Base-by-base conservation (phyloP, 352 stramenopile genomes). In the Phytophthora crassamura region DNA sequence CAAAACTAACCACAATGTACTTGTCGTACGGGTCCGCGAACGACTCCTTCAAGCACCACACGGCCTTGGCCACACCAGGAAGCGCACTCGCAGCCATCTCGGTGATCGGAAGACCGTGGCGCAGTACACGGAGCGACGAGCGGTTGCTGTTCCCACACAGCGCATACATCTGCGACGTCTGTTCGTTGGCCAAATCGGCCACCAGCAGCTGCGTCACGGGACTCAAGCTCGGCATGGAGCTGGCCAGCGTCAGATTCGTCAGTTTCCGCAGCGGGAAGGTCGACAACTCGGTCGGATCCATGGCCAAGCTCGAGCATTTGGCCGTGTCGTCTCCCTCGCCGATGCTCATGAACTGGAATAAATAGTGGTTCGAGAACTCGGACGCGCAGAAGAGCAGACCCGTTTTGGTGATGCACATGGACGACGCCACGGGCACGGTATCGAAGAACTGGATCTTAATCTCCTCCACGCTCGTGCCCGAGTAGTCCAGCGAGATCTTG, bases 1-100 rank as follows among this genome's bases (percentile, higher is more conserved):
- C 95, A 80, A 99, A 99, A 46, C 93, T 99, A n/a, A 99, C 97
- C 12, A 99, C 95, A 70, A 99, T 99, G 70, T 98, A 99, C 67
- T 93, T 93, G 67, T 93, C 86, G 35, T 83, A 77, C 9, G 70
- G 61, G 56, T 93, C 83, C 14, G 74, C 62, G 46, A 91, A 91
- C 7, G 84, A 93, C 45, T 97, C 90, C 42, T 97, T 93, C 42
- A 99, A 75, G 16, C 96, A 99, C 83, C 96, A 99, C 9, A 99
- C 95, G 1, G 87, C 88, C 62, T 97, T 97, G 12, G 98, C 97
- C 34, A 98, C 86, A 50, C 97, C 97, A 4, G 97, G 97, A 10
- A 99, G 75, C 22, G 96, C 90, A 64, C 94, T 98, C 2, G 97
- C 94, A 36, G 97, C 98, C 72, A 99, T 91, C 73, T 99, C 97